Conservation (phyloP, 192 early-diverging fungal genomes). For the Entomortierella chlamydospora region DNA sequence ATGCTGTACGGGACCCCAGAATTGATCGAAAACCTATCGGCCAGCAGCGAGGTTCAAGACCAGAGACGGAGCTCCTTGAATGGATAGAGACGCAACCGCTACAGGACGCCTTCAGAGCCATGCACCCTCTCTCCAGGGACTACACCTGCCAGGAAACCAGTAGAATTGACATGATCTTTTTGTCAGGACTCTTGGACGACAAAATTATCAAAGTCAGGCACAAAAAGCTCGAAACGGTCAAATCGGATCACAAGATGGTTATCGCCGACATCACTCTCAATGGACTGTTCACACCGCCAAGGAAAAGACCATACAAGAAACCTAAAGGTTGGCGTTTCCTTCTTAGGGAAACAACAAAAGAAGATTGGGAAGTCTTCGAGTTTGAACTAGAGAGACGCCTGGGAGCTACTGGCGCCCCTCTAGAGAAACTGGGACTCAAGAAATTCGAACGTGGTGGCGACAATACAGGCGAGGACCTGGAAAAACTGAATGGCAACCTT, state of each 20-base stretch:
- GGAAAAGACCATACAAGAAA: too few relatives aligned
- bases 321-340: too few relatives aligned
- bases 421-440: background rate
- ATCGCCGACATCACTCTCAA: too few relatives aligned
- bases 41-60: background rate
- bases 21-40: background rate
- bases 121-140: background rate
- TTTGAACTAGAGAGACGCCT: too few relatives aligned
- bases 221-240: too few relatives aligned
- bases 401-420: background rate
- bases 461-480: background rate
- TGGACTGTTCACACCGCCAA: too few relatives aligned
- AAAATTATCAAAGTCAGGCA: too few relatives aligned
- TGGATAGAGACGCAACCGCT: background rate
- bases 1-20: background rate
- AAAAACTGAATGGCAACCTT: background rate
- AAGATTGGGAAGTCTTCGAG: too few relatives aligned
- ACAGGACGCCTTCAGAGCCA: background rate
- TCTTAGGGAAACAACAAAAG: too few relatives aligned
- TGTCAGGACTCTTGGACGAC: too few relatives aligned
- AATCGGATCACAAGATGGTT: too few relatives aligned
- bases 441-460: background rate
- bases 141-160: background rate
- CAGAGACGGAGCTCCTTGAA: background rate
- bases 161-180: background rate